These are phyloP conservation scores for Ogataea angusta DNA, from an alignment of 805 yeast species.

Conservation along the genomic window DNA sequence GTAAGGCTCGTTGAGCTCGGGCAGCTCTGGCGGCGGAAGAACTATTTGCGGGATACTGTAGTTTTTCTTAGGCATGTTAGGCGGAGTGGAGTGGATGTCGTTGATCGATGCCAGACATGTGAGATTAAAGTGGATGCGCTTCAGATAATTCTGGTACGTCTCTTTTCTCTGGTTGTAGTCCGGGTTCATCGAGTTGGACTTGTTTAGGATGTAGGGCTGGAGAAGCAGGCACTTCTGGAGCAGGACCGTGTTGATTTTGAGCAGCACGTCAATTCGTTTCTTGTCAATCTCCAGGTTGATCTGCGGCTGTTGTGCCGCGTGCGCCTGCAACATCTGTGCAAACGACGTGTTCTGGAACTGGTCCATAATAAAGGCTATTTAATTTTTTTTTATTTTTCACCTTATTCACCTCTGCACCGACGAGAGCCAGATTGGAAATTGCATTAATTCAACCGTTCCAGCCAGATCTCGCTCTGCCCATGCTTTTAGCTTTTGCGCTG, in stretches of 20 bases:
- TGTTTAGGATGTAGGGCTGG: constrained; percentile 27
- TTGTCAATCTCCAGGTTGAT: constrained; percentile 32
- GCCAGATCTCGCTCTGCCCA: background rate
- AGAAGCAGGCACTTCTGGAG: constrained; percentile 31
- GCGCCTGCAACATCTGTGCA: constrained; percentile 24
- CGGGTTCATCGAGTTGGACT: constrained; percentile 19
- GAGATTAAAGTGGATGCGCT: constrained; percentile 35
- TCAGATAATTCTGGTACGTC: constrained; percentile 33
- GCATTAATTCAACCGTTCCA: background rate
- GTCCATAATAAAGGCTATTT: constrained; percentile 1
- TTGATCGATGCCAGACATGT: constrained; percentile 37
- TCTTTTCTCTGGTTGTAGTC: constrained; percentile 30
- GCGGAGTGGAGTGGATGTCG: constrained; percentile 32
- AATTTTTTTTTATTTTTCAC: background rate
- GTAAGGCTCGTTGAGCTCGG: constrained; percentile 48
- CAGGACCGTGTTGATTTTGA: constrained; percentile 35
- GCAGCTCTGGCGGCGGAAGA: constrained; percentile 53
- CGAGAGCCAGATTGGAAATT: background rate
- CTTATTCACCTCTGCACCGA: constrained; percentile 1
- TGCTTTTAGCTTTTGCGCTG: background rate
- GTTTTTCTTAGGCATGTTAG: constrained; percentile 28
- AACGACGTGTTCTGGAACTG: constrained; percentile 6
- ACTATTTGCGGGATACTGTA: constrained; percentile 44
- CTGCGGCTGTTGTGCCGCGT: constrained; percentile 28
- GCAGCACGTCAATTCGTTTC: constrained; percentile 32